A percentile compares a stretch with the other conserved stretches of the same genome.
Conservation (phyloP, 2,329 filamentous ascomycete genomes). For the Aspergillus bombycis region DNA sequence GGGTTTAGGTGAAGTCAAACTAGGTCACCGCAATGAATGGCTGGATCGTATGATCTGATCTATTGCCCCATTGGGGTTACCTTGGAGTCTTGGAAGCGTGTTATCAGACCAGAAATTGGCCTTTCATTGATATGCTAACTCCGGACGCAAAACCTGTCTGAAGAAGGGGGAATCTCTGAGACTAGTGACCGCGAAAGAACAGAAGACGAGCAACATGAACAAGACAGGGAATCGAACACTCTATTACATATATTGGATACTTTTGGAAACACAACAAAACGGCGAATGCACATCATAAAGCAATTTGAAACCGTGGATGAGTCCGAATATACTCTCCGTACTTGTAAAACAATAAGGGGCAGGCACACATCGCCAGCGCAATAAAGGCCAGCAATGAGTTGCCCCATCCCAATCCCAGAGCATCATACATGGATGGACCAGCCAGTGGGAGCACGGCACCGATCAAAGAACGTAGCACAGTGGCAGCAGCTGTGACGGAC, state of each 20-base stretch:
- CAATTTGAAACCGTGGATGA: constrained; percentile 22
- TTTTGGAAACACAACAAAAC: background rate
- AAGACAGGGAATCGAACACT: background rate
- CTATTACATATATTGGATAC: background rate
- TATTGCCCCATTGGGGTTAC: no score
- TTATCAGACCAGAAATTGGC: no score
- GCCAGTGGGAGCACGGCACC: constrained; percentile 62
- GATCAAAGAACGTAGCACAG: constrained; percentile 43
- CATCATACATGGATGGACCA: constrained; percentile 61
- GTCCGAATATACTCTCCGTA: constrained; percentile 22
- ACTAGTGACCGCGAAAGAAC: background rate
- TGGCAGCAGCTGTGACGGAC: constrained; percentile 62
- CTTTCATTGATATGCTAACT: background rate
- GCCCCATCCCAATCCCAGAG: constrained; percentile 63
- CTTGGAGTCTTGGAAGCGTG: no score
- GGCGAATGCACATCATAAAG: constrained; percentile 5
- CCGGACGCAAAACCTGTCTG: background rate
- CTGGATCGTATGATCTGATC: no score
- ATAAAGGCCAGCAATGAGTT: constrained; percentile 59
- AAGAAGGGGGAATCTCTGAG: background rate
- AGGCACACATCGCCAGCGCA: constrained; percentile 50
- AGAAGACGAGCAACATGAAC: background rate
- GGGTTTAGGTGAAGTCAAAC: no score
- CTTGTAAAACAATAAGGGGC: constrained; percentile 37
- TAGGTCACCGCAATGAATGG: no score